Conservation (phyloP, 257 asterid species). For the Solanum appendiculatum region DNA sequence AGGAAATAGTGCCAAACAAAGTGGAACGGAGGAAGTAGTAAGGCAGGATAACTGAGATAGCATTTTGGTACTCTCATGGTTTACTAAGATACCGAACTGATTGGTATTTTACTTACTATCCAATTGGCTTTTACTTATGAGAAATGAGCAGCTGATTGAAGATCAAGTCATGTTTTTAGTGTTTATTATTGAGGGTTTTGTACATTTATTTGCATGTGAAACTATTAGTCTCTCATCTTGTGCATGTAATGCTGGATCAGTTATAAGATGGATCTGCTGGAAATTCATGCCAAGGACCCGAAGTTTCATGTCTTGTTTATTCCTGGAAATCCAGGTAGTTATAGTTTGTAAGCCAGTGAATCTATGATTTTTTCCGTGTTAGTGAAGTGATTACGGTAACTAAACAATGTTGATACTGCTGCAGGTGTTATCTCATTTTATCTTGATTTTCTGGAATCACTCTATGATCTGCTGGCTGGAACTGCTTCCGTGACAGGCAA, state of each 20-base stretch:
- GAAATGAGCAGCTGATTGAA: background rate
- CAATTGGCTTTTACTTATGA: background rate
- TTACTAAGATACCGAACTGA: background rate
- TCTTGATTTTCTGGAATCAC: conserved; percentile 58
- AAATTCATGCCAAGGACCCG: conserved; percentile 57
- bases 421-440: conserved; percentile 82
- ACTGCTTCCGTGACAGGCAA: conserved; percentile 74
- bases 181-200: background rate
- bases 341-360: background rate
- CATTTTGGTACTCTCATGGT: background rate
- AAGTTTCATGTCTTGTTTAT: conserved; percentile 57
- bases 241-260: conserved; percentile 22
- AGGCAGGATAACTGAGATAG: background rate
- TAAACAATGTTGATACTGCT: conserved; percentile 8
- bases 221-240: background rate
- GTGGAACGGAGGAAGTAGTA: background rate
- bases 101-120: background rate
- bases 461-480: conserved; percentile 61
- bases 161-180: background rate
- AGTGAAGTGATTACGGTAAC: background rate
- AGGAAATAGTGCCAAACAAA: background rate
- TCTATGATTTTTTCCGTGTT: background rate
- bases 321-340: conserved; percentile 93
- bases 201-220: background rate
- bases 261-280: conserved; percentile 56